Conservation (phyloP, 257 asterid species). For the Capsicum pubescens region DNA sequence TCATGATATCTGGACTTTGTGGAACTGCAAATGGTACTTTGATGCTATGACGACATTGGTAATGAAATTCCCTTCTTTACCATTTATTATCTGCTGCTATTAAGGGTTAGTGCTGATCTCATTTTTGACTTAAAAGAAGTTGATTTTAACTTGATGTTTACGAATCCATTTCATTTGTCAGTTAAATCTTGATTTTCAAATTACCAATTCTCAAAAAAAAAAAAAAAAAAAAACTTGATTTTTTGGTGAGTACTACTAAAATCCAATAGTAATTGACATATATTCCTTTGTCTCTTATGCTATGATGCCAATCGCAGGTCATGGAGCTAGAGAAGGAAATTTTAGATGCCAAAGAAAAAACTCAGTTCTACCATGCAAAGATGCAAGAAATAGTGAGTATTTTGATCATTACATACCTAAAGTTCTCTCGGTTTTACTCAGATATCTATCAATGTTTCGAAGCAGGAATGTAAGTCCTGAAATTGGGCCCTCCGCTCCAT, state of each 20-base stretch:
- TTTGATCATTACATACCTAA: not conserved
- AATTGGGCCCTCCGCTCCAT: not conserved
- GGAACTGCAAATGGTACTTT: constrained; percentile 21
- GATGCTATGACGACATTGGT: constrained; percentile 24
- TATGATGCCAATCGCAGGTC: constrained; percentile 61
- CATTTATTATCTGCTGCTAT: not conserved
- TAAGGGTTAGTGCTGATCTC: constrained; percentile 6
- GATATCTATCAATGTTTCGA: not conserved
- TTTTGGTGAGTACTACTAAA: constrained; percentile 22
- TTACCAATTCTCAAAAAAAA: too few species aligned
- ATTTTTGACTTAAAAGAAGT: not conserved
- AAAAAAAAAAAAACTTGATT: not conserved
- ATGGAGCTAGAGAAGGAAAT: constrained; percentile 95
- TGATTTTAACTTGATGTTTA: not conserved
- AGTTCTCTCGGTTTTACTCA: not conserved
- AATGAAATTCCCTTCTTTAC: not conserved
- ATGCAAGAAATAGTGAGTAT: constrained; percentile 98
- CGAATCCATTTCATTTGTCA: not conserved
- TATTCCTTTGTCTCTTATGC: constrained; percentile 22
- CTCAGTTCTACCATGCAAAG: constrained; percentile 82
- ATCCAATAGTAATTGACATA: not conserved
- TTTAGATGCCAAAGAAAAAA: constrained; percentile 81
- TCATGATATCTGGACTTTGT: not conserved
- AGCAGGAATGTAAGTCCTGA: not conserved
- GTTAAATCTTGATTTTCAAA: not conserved